Evolutionary conservation across 306 rosid genomes (phyloP), one percentile per base, ranked within the genome.

Genomic region (Astragalus membranaceus): DNA sequence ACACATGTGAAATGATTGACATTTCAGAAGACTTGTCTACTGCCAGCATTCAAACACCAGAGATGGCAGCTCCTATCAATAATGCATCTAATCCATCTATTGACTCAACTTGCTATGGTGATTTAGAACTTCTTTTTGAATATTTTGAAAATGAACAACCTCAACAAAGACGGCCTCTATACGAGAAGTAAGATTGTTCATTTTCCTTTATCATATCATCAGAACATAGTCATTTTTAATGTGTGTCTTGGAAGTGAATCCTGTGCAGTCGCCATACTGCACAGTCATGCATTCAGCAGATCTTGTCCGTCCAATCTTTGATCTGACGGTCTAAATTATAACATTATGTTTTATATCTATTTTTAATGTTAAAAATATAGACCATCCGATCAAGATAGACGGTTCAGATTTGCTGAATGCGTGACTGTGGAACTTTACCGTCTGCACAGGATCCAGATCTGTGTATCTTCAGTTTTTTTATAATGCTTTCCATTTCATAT

Each of bases 101-200:
- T 15, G 70, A 59, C 70, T 63, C 80, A 53, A 46, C 50, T 5
- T 67, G 49, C 33, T 56, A 69, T 60, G 46, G 80, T 71, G 97
- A 85, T 61, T 67, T 49, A 23, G 96, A 89, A 74, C 87, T 87
- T 59, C 80, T 89, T 67, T 87, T 85, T 72, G 98, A 92, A 83
- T 92, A 85, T 89, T 92, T 92, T 84, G 98, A 92, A 81, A 47
- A 59, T 57, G 87, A 85, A 51, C 96, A 73, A 74, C 96, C 98
- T 60, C 98, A 87, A 72, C 88, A 79, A 80, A 87, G 98, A 70
- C 81, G 7, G 54, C 88, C 96, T 36, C 81, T 92, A 51, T 84
- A 82, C 74, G 88, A 87, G 56, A 92, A 80, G 97, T 89, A 78
- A 81, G 90, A 52, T 16, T 69, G 63, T 63, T 41, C 39, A 29